Base-by-base conservation (phyloP, 2,329 filamentous ascomycete species). In the Fusarium sp. region DNA sequence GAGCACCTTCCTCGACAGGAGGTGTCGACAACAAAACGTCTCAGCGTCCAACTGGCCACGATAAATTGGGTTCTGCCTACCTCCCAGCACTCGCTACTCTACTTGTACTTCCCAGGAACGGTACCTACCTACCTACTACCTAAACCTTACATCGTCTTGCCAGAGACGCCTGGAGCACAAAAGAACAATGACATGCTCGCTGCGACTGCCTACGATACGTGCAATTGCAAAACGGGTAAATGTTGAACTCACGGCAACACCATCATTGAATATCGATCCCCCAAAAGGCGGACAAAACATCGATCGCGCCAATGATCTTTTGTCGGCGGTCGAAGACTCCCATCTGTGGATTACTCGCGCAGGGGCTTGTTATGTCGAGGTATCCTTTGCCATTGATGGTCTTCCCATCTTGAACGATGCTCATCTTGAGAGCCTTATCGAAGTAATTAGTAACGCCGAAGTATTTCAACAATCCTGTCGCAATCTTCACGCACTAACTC, bases 341-440 rank as follows among this genome's bases (percentile, higher is more conserved):
- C 71, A 76, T 36, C 52, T 80, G 26, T 81, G 80, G 80, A 75
- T 79, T 33, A 67, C 71, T 12, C 75, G 77, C n/a, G 67, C 60
- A 8, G 72, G 77, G 2, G 53, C 65, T 12, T 80, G 78, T 51
- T 70, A 69, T 40, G 66, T 80, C 16, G 65, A 73, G 8, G n/a
- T 78, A 28, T 72, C 72, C 1, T 12, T 80, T 2, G 51, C 71
- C 1, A 42, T 74, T 6, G 60, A 75, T 31, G 71, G 64, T 8
- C 47, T 65, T 10, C 56, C 64, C 3, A 23, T 75, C 7, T 41
- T 47, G 4, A 69, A 74, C 2, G 18, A 31, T 7, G 41, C 42
- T 3, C 38, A 52, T 10, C 36, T 76, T 4, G 36, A 54, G 10
- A 23, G 52, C 15, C 45, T 77, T 30, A 58, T 56, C 12, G 41